These are phyloP conservation scores for Pyrus hybrid DNA, from an alignment of 331 rosid species.

Conservation along the genomic window DNA sequence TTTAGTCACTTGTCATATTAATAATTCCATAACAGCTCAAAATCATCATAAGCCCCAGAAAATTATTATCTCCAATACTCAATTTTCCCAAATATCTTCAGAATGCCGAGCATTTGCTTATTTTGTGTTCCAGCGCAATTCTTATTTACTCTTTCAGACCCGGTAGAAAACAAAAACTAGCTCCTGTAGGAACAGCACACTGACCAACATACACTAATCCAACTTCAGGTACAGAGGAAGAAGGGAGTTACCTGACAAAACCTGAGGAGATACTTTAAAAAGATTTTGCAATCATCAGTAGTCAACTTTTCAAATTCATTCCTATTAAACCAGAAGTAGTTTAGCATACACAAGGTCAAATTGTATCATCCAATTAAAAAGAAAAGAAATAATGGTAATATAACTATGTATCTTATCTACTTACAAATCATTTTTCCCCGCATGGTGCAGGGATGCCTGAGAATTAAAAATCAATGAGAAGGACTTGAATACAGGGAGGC, in stretches of 20 bases:
- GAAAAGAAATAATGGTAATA: background rate
- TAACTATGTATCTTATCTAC: constrained; percentile 20
- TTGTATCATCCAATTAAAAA: background rate
- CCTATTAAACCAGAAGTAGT: constrained; percentile 34
- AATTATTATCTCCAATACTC: background rate
- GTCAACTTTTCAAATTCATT: constrained; percentile 35
- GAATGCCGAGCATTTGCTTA: background rate
- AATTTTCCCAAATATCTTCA: background rate
- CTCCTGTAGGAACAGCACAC: background rate
- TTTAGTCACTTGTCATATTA: background rate
- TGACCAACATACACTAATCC: background rate
- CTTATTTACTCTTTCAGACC: background rate
- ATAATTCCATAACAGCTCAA: background rate
- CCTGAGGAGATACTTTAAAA: constrained; percentile 52
- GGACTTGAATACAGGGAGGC: constrained; percentile 75
- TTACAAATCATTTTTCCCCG: constrained; percentile 48
- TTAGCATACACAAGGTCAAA: constrained; percentile 3
- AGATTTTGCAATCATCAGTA: constrained; percentile 46
- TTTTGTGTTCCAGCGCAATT: background rate
- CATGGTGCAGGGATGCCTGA: constrained; percentile 31
- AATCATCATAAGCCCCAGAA: background rate
- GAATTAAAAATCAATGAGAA: constrained; percentile 50
- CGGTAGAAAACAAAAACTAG: background rate
- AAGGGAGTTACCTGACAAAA: constrained; percentile 64
- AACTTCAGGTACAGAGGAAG: background rate